A percentile compares a stretch with the other conserved stretches of the same genome.
These are phyloP conservation scores for Eucalyptus urophylla DNA, from an alignment of 345 rosid species.

Conservation along the genomic window DNA sequence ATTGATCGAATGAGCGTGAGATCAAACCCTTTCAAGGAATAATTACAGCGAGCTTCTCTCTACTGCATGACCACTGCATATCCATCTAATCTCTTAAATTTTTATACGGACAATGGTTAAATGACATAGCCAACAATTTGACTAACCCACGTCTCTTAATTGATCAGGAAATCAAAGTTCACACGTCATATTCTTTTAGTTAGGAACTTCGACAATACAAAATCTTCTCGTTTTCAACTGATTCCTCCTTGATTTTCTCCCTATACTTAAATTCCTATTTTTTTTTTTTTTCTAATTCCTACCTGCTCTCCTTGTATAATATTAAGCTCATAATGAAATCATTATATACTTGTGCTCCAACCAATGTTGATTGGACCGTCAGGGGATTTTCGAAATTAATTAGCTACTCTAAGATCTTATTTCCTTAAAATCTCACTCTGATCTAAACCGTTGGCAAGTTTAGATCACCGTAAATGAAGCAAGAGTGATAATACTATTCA, in stretches of 20 bases:
- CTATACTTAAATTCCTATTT: neutral
- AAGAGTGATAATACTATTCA: neutral
- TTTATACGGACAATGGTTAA: neutral
- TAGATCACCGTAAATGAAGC: neutral
- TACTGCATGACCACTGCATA: neutral
- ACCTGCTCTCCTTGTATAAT: neutral
- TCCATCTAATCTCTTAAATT: neutral
- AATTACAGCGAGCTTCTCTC: neutral
- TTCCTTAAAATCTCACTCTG: neutral
- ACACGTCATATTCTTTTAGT: neutral
- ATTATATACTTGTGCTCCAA: neutral
- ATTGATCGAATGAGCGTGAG: neutral
- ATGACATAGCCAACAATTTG: neutral
- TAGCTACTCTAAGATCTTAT: neutral
- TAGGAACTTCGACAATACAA: neutral
- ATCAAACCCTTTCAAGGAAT: neutral
- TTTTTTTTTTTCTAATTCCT: neutral
- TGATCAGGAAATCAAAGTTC: neutral
- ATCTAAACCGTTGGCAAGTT: neutral
- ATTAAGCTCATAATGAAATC: neutral
- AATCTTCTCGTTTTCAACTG: neutral
- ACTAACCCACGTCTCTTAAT: neutral
- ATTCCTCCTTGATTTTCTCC: neutral
- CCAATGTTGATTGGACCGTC: neutral
- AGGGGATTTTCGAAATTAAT: neutral